Evolutionary conservation across 768 basidiomycete species (phyloP), one percentile per base, ranked within the genome.

Genomic region (Mycena maculata): DNA sequence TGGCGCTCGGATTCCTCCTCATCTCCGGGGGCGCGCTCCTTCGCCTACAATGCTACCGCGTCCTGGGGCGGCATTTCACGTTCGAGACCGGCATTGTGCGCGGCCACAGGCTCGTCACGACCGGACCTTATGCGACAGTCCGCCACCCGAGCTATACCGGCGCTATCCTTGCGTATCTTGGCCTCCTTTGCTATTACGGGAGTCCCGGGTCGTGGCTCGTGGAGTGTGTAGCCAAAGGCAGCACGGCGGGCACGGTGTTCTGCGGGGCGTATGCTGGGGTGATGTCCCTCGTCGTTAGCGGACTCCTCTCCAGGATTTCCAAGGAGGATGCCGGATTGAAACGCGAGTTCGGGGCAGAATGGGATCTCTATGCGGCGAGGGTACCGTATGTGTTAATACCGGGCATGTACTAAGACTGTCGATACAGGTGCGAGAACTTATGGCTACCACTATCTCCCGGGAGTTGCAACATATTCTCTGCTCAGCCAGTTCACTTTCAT

Each of bases 91-190:
- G 72, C 41, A 72, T 78, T 44, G 58, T 52, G 36, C 62, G 67
- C 16, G 59, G 69, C 25, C 78, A 79, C 62, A 41, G 49, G 15
- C 72, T 79, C 10, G 50, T 78, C 23, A 78, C 73, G 3, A 69
- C 72, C 9, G 75, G 76, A 1, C 75, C 75, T 4, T 78, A 78
- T 55, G 18, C 56, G 16, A 36, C 62, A 38, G 69, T 76, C 5
- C 72, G 77, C 49, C 77, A 78, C 44, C 77, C 77, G 23, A 67
- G 72, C 52, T 78, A 78, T 55, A 59, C 68, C 9, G 73, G 71
- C 25, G 66, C 66, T 11, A 6, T 63, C 0, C 60, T 67, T 4
- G 55, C 28, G 12, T 63, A 67, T 31, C 3, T 62, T 4, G 66
- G 66, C 12, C 36, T 67, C 12, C 30, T 67, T 0, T 42, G 49